These are phyloP conservation scores for Trichophyton benhamiae DNA, from an alignment of 2,329 filamentous ascomycete genomes.

Conservation along the genomic window DNA sequence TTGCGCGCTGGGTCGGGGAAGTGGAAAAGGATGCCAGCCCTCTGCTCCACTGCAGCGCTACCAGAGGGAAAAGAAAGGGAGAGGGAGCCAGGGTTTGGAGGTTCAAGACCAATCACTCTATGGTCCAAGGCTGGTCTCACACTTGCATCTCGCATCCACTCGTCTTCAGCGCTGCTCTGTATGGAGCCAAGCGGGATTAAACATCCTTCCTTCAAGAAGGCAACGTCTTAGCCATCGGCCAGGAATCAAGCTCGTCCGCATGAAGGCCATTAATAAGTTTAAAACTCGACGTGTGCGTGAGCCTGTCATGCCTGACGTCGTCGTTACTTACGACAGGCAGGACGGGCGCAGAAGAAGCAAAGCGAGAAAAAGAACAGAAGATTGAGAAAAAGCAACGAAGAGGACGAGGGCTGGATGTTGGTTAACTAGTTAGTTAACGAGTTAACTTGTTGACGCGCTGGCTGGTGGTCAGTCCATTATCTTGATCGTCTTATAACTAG, in stretches of 20 bases:
- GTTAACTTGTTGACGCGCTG: background rate
- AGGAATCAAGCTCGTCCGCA: background rate
- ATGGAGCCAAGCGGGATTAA: conserved; percentile 1
- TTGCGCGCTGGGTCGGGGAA: background rate
- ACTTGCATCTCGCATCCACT: conserved; percentile 1
- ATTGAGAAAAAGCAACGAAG: background rate
- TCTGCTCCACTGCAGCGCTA: background rate
- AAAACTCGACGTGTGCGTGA: background rate
- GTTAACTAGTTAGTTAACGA: background rate
- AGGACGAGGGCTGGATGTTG: background rate
- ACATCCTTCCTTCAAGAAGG: background rate
- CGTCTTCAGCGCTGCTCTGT: background rate
- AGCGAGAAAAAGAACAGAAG: background rate
- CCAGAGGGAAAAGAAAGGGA: background rate
- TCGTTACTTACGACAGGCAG: background rate
- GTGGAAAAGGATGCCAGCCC: conserved; percentile 3
- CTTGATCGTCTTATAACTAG: background rate
- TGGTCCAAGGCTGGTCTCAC: conserved; percentile 5
- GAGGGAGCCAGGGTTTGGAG: background rate
- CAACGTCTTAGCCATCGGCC: background rate
- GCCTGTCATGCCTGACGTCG: background rate
- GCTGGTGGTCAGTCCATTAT: background rate
- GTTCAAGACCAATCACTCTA: conserved; percentile 3
- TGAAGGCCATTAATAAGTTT: background rate
- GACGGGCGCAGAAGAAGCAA: background rate